phyloP scores from a whole-genome alignment of 805 yeast genomes.

The Metschnikowia arizonensis region DNA sequence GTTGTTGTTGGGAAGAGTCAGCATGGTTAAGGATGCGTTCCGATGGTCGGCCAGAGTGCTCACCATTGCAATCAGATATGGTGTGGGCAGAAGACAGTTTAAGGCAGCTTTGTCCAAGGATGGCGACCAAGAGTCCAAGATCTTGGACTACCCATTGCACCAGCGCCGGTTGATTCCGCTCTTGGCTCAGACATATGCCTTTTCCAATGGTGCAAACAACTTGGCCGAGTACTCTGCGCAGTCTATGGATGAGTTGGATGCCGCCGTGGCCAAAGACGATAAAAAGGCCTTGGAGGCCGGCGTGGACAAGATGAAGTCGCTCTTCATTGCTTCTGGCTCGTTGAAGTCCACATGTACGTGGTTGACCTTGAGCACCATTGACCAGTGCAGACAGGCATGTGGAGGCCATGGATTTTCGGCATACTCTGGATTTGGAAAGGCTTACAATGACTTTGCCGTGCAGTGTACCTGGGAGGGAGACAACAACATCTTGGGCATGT shows the following conservation, averaged over 20 bases:
- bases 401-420: slow-evolving; percentile 96
- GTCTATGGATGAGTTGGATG: slow-evolving; percentile 52
- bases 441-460: slow-evolving; percentile 91
- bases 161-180: slow-evolving; percentile 86
- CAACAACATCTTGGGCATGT: slow-evolving; percentile 78
- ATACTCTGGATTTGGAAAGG: slow-evolving; percentile 88
- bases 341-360: slow-evolving; percentile 88
- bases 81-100: slow-evolving; percentile 87
- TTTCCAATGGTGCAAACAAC: slow-evolving; percentile 66
- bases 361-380: slow-evolving; percentile 75
- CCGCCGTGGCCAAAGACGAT: slow-evolving; percentile 46
- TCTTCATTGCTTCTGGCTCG: slow-evolving; percentile 83
- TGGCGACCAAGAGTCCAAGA: slow-evolving; percentile 55
- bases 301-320: slow-evolving; percentile 63
- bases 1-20: slow-evolving; percentile 80
- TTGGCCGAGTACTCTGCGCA: slow-evolving; percentile 49
- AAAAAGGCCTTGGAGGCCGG: slow-evolving; percentile 43
- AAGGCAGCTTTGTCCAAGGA: slow-evolving; percentile 33
- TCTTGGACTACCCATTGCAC: slow-evolving; percentile 83
- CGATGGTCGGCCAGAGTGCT: slow-evolving; percentile 73
- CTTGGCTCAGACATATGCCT: slow-evolving; percentile 72
- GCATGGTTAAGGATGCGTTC: slow-evolving; percentile 83
- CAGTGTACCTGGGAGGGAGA: slow-evolving; percentile 99
- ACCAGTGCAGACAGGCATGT: slow-evolving; percentile 87
- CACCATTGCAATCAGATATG: slow-evolving; percentile 84